Conservation (phyloP, 2,329 filamentous ascomycete species). For the Cordyceps cateniannulata region DNA sequence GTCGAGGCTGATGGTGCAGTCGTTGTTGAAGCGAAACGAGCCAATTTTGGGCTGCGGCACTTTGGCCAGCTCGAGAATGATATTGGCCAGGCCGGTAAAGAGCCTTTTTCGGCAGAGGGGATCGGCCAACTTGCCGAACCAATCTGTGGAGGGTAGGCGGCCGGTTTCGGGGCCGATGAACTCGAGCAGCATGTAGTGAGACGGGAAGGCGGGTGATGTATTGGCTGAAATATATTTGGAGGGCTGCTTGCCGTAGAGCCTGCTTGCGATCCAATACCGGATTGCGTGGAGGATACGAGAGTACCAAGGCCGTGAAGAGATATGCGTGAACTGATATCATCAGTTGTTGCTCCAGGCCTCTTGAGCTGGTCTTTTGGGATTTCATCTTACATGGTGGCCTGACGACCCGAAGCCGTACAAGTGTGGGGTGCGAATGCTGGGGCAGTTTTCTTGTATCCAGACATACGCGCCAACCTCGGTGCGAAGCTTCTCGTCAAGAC, state of each 20-base stretch:
- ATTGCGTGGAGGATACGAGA: neutral
- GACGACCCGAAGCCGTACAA: slow-evolving; percentile 19
- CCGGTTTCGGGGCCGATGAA: neutral
- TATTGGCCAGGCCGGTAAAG: neutral
- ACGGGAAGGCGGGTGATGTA: neutral
- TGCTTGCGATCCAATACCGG: neutral
- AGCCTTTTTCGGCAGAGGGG: neutral
- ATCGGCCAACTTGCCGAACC: neutral
- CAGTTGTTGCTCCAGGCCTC: neutral
- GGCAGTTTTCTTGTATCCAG: slow-evolving; percentile 22
- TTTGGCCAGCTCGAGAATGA: neutral
- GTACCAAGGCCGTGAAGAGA: neutral
- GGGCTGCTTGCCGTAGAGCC: neutral
- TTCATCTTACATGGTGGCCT: neutral
- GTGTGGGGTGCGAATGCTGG: slow-evolving; percentile 19
- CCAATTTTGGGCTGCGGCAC: slow-evolving; percentile 24
- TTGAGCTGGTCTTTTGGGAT: neutral
- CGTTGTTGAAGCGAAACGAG: slow-evolving; percentile 24
- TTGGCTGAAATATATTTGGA: neutral
- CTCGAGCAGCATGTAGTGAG: neutral
- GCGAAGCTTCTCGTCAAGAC: slow-evolving; percentile 36
- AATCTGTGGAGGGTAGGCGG: neutral
- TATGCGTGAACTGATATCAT: neutral
- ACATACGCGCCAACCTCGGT: slow-evolving; percentile 21
- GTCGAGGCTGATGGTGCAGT: slow-evolving; percentile 24